These are phyloP conservation scores for Ophiobolus disseminans DNA, from an alignment of 2,329 filamentous ascomycete genomes.

Conservation along the genomic window DNA sequence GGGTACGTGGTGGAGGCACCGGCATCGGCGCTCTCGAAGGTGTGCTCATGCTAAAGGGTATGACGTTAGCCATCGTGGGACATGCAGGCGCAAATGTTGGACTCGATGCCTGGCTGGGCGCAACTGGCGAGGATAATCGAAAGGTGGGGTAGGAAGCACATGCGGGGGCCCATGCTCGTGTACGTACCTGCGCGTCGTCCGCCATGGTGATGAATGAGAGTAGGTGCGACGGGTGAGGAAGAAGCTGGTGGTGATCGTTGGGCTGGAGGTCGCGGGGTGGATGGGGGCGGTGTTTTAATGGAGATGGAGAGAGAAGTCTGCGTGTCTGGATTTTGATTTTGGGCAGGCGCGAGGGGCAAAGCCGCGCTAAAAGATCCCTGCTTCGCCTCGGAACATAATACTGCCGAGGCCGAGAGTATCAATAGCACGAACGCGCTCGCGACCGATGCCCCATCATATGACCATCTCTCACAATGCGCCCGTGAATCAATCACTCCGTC, in stretches of 20 bases:
- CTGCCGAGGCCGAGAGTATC: conserved; percentile 12
- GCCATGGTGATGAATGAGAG: conserved; percentile 64
- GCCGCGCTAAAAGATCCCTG: conserved; percentile 32
- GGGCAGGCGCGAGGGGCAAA: conserved; percentile 37
- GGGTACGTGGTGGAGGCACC: conserved; percentile 94
- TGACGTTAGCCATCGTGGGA: conserved; percentile 23
- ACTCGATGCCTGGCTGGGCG: conserved; percentile 27
- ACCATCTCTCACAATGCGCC: background rate
- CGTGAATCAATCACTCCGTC: background rate
- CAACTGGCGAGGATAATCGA: conserved; percentile 40
- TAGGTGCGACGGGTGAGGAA: conserved; percentile 44
- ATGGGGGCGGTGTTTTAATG: conserved; percentile 33
- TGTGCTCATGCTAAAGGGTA: conserved; percentile 61
- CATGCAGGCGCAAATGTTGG: conserved; percentile 8
- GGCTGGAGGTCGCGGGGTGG: conserved; percentile 34
- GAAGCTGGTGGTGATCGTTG: conserved; percentile 35
- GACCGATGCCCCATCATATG: conserved; percentile 1
- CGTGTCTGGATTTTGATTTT: conserved; percentile 44
- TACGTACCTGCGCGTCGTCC: conserved; percentile 70
- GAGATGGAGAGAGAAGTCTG: conserved; percentile 42
- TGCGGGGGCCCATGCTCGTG: conserved; percentile 21
- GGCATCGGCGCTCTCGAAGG: conserved; percentile 94
- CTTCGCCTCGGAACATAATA: conserved; percentile 33
- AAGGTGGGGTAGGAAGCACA: conserved; percentile 49
- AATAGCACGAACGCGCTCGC: background rate